Conservation (phyloP, 2,329 filamentous ascomycete species). For the Westerdykella sp. region DNA sequence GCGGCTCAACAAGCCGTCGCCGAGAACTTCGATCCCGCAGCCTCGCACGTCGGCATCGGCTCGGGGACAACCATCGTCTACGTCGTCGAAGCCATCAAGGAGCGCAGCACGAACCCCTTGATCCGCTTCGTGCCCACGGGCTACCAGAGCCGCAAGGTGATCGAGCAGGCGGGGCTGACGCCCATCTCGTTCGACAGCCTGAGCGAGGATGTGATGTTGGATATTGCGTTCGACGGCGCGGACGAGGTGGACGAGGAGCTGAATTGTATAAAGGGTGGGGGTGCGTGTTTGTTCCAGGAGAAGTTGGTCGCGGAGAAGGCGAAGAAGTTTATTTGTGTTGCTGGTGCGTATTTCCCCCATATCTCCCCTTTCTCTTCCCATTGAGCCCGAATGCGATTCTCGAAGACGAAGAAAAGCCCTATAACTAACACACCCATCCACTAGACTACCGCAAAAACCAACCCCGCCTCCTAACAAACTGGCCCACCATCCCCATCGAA, state of each 20-base stretch:
- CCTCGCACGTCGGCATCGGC: slow-evolving; percentile 69
- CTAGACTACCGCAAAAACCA: slow-evolving; percentile 87
- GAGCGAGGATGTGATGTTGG: slow-evolving; percentile 59
- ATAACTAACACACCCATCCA: too few relatives aligned
- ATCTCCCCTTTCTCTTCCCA: background rate
- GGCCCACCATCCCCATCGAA: slow-evolving; percentile 87
- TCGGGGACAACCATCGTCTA: slow-evolving; percentile 78
- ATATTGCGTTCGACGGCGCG: slow-evolving; percentile 92
- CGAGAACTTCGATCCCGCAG: slow-evolving; percentile 60
- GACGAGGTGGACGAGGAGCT: slow-evolving; percentile 93
- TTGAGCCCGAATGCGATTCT: too few relatives aligned
- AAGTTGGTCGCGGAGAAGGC: slow-evolving; percentile 86
- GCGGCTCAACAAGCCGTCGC: slow-evolving; percentile 67
- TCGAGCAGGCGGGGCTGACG: slow-evolving; percentile 69
- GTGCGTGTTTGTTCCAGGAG: slow-evolving; percentile 96
- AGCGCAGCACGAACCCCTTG: slow-evolving; percentile 29
- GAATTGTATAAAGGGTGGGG: slow-evolving; percentile 96
- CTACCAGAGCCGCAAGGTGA: slow-evolving; percentile 81
- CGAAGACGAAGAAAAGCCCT: background rate
- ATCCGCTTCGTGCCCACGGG: slow-evolving; percentile 92
- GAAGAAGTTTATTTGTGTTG: slow-evolving; percentile 81
- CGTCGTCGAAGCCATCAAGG: slow-evolving; percentile 71
- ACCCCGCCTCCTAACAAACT: slow-evolving; percentile 63
- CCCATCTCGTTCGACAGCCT: slow-evolving; percentile 74
- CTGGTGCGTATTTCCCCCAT: slow-evolving; percentile 49